Conservation (phyloP, 2,329 filamentous ascomycete species). For the Ophidiomyces ophidiicola region DNA sequence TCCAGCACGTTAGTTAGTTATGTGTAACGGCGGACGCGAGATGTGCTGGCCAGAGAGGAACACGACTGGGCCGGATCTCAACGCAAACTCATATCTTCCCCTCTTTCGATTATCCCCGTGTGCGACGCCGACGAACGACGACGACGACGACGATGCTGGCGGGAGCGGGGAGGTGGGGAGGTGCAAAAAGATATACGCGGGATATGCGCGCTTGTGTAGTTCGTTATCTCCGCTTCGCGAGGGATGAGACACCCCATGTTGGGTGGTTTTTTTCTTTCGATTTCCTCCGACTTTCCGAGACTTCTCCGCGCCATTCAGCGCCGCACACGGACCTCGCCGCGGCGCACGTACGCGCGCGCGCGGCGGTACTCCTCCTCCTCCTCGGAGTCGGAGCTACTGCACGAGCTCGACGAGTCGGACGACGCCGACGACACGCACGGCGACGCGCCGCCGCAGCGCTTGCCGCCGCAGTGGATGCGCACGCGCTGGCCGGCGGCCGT, state of each 20-base stretch:
- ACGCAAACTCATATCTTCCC: no score
- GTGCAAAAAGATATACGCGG: not conserved
- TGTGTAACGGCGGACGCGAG: no score
- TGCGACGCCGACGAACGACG: no score
- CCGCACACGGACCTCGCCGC: slow-evolving; percentile 31
- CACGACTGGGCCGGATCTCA: no score
- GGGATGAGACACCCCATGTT: not conserved
- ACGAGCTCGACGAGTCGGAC: no score
- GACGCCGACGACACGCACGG: slow-evolving; percentile 26
- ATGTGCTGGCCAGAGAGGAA: no score
- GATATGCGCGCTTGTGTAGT: not conserved
- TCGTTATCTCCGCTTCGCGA: not conserved
- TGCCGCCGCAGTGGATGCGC: slow-evolving; percentile 89
- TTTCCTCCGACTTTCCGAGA: no score
- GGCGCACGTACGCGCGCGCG: slow-evolving; percentile 25
- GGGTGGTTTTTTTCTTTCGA: no score
- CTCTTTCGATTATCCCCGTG: no score
- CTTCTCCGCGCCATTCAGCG: slow-evolving; percentile 26
- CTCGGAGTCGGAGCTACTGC: slow-evolving; percentile 43
- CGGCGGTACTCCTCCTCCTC: slow-evolving; percentile 36
- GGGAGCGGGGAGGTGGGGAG: not conserved
- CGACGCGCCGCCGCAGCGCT: slow-evolving; percentile 67
- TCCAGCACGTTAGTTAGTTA: no score
- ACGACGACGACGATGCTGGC: no score
- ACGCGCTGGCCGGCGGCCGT: slow-evolving; percentile 84